Base-by-base conservation (phyloP, 495 filamentous ascomycete species). In the Trichodelitschia bisporula region DNA sequence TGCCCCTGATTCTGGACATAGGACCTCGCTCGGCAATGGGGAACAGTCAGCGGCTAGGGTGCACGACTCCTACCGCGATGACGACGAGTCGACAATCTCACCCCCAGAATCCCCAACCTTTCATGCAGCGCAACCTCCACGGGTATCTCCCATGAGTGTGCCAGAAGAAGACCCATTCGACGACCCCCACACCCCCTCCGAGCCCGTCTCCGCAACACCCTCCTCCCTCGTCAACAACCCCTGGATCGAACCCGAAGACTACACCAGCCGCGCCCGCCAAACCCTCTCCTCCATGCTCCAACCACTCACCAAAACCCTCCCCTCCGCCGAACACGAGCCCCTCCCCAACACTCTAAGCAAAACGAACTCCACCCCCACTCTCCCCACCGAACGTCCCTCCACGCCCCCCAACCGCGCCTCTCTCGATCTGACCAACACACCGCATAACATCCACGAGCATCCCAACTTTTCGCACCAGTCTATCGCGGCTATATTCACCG, bases 401-500 rank as follows among this genome's bases (percentile, higher is more conserved):
- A 8, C 8, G 21, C 21, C 21, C 21, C 21, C 8, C 21, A 9
- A 29, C 27, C 14, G 9, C 27, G 16, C 8, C 27, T 16, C 27
- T 10, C 8, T 8, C 27, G 9, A 24, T 24, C 29, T 18, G 8
- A n/a, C 29, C 29, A 18, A 18, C 17, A 6, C 29, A 19, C 16
- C 27, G n/a, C n/a, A 24, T 6, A 6, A 24, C 6, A 24, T 24
- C n/a, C 21, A 24, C n/a, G n/a, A 6, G 21, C 6, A n/a, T 24
- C 21, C 29, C 18, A 18, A 4, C 18, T 4, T 8, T 9, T 21
- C 29, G 8, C 29, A 18, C 29, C 14, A 45, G 21, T 43, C 44
- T 4, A 37, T 48, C 26, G 39, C 43, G 17, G 4, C 1, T 9
- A 28, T 38, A 9, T 16, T 38, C n/a, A 65, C 61, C 11, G 57